phyloP scores from a whole-genome alignment of 305 asterid genomes.

The Stenogyne calaminthoides region DNA sequence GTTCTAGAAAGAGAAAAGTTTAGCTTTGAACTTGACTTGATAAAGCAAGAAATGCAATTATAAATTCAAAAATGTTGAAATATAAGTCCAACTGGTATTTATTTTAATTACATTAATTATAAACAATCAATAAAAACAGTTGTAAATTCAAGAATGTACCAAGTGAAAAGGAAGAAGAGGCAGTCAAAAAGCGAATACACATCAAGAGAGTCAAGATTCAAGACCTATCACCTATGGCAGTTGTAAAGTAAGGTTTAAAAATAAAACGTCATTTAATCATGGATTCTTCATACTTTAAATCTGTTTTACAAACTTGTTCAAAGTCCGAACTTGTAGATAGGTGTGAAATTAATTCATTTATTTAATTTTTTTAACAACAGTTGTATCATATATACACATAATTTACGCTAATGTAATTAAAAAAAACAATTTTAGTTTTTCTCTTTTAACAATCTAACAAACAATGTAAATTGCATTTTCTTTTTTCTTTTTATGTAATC shows the following conservation, averaged over 20 bases:
- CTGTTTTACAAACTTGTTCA: background rate
- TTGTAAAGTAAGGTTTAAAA: background rate
- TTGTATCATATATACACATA: too few relatives aligned
- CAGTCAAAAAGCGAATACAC: background rate
- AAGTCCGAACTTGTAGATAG: too few relatives aligned
- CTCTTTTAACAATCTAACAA: too few relatives aligned
- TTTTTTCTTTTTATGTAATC: too few relatives aligned
- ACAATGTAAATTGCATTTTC: too few relatives aligned
- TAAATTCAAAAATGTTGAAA: background rate
- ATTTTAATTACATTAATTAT: background rate
- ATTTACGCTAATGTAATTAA: background rate
- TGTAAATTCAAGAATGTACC: background rate
- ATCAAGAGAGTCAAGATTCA: background rate
- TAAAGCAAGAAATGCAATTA: background rate
- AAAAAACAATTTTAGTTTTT: too few relatives aligned
- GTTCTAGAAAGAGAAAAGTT: background rate
- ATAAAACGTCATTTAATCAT: background rate
- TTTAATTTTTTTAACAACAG: too few relatives aligned
- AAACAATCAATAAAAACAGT: background rate
- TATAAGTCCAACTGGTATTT: constrained; percentile 4
- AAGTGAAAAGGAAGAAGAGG: background rate
- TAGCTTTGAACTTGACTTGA: background rate
- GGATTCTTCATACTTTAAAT: background rate
- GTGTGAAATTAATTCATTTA: too few relatives aligned
- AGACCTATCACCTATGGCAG: background rate